A percentile compares a stretch with the other conserved stretches of the same genome.
phyloP scores from a whole-genome alignment of 2,329 filamentous ascomycete species.

The Aplosporella prunicola region DNA sequence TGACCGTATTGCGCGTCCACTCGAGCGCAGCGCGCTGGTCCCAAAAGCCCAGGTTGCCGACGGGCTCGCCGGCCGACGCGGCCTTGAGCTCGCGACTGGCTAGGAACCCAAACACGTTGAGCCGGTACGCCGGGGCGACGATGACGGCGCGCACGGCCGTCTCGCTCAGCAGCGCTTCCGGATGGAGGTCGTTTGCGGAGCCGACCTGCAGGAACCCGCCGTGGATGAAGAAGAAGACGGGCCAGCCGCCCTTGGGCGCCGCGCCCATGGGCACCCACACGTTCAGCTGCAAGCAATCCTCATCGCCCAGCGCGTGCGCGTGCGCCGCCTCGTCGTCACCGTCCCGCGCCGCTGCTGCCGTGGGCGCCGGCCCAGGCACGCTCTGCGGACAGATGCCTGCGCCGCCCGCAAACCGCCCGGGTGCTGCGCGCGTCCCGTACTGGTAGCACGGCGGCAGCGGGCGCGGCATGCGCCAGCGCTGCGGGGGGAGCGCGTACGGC shows the following conservation, averaged over 20 bases:
- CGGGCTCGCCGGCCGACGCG: slow-evolving; percentile 25
- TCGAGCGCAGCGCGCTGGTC: slow-evolving; percentile 47
- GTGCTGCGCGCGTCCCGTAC: slow-evolving; percentile 42
- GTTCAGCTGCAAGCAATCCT: slow-evolving; percentile 49
- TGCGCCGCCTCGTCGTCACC: slow-evolving; percentile 17
- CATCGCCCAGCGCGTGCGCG: slow-evolving; percentile 28
- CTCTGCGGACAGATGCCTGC: slow-evolving; percentile 43
- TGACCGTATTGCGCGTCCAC: slow-evolving; percentile 45
- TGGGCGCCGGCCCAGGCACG: neutral
- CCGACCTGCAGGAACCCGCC: slow-evolving; percentile 51
- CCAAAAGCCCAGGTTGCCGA: slow-evolving; percentile 48
- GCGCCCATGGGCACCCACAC: slow-evolving; percentile 44
- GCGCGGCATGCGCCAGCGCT: slow-evolving; percentile 42
- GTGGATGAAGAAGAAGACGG: slow-evolving; percentile 49
- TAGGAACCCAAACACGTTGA: slow-evolving; percentile 49
- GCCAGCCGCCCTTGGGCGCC: slow-evolving; percentile 42
- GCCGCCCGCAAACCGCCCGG: slow-evolving; percentile 35
- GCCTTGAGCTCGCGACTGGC: slow-evolving; percentile 40
- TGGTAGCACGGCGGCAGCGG: slow-evolving; percentile 39
- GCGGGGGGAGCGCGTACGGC: slow-evolving; percentile 45
- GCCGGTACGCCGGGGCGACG: slow-evolving; percentile 47
- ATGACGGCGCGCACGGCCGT: slow-evolving; percentile 42
- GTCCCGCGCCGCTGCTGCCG: neutral
- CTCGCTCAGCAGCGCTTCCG: slow-evolving; percentile 39
- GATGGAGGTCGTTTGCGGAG: slow-evolving; percentile 38